Percentiles rank a stretch among this genome's conserved stretches.
These are phyloP conservation scores for Mycena sanguinolenta DNA, from an alignment of 768 basidiomycete species.

Conservation along the genomic window DNA sequence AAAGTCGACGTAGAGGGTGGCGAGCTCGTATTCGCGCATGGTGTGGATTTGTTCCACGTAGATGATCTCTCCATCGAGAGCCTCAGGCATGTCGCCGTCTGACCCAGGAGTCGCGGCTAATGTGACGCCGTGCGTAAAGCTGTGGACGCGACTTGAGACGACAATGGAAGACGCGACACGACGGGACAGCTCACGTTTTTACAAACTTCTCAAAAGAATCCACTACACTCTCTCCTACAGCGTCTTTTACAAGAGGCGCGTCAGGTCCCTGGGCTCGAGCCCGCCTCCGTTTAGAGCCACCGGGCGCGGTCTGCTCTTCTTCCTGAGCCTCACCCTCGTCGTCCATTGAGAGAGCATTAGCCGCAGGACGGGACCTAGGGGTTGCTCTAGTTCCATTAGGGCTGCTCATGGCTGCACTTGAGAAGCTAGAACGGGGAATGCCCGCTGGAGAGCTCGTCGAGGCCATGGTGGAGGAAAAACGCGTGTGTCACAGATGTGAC, in stretches of 20 bases:
- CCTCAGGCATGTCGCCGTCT: constrained; percentile 72
- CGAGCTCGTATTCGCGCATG: constrained; percentile 94
- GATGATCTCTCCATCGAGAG: constrained; percentile 72
- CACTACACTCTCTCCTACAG: constrained; percentile 94
- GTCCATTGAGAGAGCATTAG: constrained; percentile 69
- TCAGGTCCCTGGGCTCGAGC: constrained; percentile 70
- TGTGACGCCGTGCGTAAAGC: constrained; percentile 87
- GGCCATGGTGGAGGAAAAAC: constrained; percentile 25
- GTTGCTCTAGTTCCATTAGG: constrained; percentile 51
- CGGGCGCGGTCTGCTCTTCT: constrained; percentile 53
- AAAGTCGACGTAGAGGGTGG: constrained; percentile 97
- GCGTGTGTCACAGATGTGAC: constrained; percentile 28
- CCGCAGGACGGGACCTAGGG: constrained; percentile 57
- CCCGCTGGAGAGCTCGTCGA: constrained; percentile 24
- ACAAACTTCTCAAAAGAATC: constrained; percentile 94
- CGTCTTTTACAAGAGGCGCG: constrained; percentile 90
- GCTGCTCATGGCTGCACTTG: constrained; percentile 50
- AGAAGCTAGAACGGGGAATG: constrained; percentile 58
- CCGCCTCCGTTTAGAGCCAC: constrained; percentile 56
- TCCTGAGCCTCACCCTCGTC: constrained; percentile 65
- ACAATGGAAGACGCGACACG: constrained; percentile 9
- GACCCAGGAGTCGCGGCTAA: constrained; percentile 86
- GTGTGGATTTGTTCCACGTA: constrained; percentile 95
- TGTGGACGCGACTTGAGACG: constrained; percentile 48
- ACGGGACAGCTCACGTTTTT: constrained; percentile 75